These are phyloP conservation scores for Fusarium miscanthi DNA, from an alignment of 2,329 filamentous ascomycete species.

Conservation along the genomic window DNA sequence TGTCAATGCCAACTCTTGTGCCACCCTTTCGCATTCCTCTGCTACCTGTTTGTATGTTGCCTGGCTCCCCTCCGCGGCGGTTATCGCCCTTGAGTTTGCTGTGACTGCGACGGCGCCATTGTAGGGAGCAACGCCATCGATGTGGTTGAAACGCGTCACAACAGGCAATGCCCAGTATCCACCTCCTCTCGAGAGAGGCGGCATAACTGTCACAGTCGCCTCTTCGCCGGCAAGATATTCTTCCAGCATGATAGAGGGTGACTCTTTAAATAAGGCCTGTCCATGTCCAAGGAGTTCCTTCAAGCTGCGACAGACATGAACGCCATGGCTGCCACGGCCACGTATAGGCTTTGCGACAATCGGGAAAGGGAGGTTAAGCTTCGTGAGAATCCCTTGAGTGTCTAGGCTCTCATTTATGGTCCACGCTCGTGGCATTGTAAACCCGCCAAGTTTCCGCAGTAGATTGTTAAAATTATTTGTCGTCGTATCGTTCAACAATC, in stretches of 20 bases:
- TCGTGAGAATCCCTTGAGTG: background rate
- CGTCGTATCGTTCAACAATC: constrained; percentile 61
- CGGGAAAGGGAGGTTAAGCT: constrained; percentile 16
- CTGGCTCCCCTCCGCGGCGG: constrained; percentile 33
- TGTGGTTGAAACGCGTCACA: constrained; percentile 35
- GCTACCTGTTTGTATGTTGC: constrained; percentile 43
- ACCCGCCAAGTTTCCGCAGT: constrained; percentile 50
- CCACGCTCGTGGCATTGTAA: constrained; percentile 56
- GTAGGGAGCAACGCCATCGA: constrained; percentile 32
- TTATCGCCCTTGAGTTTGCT: constrained; percentile 57
- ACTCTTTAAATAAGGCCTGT: constrained; percentile 14
- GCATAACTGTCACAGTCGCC: constrained; percentile 63
- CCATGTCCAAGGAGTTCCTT: constrained; percentile 21
- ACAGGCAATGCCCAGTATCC: constrained; percentile 57
- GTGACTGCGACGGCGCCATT: constrained; percentile 37
- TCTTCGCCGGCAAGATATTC: constrained; percentile 61
- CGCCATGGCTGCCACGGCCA: constrained; percentile 37
- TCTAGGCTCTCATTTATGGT: constrained; percentile 30
- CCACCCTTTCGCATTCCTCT: constrained; percentile 55
- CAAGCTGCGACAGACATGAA: constrained; percentile 24
- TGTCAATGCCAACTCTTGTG: constrained; percentile 52
- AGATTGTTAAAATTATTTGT: constrained; percentile 62
- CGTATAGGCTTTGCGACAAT: constrained; percentile 35
- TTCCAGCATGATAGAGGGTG: constrained; percentile 55
- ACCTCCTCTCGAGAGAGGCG: constrained; percentile 49